Conservation (phyloP, 768 basidiomycete genomes). For the Tylopilus cervinicoccineus region DNA sequence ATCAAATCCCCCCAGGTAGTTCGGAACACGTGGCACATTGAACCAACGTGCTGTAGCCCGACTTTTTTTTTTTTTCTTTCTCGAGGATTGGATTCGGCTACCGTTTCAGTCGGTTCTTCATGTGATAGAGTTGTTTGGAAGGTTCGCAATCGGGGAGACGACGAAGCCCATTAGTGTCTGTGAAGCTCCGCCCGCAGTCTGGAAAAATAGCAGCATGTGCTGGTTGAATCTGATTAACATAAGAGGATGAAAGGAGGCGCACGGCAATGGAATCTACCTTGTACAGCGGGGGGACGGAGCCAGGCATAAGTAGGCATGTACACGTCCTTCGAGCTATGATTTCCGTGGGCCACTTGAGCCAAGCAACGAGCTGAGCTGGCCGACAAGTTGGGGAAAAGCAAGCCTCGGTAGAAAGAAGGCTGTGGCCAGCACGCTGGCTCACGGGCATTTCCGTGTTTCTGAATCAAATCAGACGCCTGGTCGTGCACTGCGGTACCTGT, state of each 20-base stretch:
- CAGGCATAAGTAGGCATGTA: too few species aligned
- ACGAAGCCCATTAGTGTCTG: too few species aligned
- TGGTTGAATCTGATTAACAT: background rate
- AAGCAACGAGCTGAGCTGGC: background rate
- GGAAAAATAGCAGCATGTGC: background rate
- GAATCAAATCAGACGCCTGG: constrained; percentile 9
- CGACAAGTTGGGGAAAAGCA: background rate
- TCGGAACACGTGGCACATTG: background rate
- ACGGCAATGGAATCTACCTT: background rate
- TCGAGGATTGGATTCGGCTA: background rate
- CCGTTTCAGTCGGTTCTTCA: background rate
- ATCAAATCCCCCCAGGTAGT: constrained; percentile 6
- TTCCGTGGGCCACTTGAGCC: background rate
- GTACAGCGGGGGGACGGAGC: background rate
- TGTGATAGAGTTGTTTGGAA: background rate
- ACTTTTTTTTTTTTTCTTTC: background rate
- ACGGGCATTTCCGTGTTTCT: constrained; percentile 17
- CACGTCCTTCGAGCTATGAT: background rate
- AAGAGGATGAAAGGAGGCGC: background rate
- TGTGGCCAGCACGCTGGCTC: background rate
- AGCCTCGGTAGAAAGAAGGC: background rate
- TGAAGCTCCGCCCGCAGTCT: too few species aligned
- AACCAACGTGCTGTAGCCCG: background rate
- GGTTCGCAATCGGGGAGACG: background rate
- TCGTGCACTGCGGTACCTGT: constrained; percentile 1